Conservation (phyloP, 169 alveolate species). For the Cytauxzoon felis region DNA sequence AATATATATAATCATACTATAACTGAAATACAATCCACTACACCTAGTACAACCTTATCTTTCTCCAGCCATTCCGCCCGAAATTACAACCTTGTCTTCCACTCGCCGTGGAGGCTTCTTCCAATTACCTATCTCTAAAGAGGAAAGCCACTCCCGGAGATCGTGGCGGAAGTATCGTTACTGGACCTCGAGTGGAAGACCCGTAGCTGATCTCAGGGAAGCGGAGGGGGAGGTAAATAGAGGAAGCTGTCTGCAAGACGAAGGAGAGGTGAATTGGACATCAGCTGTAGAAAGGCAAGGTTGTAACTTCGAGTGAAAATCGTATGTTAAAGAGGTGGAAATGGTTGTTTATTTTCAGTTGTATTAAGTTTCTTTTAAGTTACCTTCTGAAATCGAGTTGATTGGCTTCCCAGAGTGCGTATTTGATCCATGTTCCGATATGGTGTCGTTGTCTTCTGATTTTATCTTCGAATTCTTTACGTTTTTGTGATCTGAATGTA, state of each 20-base stretch:
- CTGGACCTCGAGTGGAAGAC: too few relatives aligned
- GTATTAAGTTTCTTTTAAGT: not conserved
- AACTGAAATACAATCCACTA: not conserved
- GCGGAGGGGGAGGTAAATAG: too few relatives aligned
- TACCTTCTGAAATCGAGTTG: slow-evolving; percentile 87
- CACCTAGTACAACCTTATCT: not conserved
- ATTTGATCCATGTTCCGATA: slow-evolving; percentile 94
- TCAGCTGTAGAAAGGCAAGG: too few relatives aligned
- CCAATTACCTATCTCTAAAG: too few relatives aligned
- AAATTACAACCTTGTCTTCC: too few relatives aligned
- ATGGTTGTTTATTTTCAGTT: not conserved
- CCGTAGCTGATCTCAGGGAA: too few relatives aligned
- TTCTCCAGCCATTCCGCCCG: too few relatives aligned
- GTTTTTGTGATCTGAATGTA: slow-evolving; percentile 77
- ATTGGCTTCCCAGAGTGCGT: slow-evolving; percentile 97
- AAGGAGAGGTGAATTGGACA: too few relatives aligned
- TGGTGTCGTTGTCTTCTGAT: slow-evolving; percentile 91
- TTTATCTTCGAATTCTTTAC: slow-evolving; percentile 95
- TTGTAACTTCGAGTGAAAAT: not conserved
- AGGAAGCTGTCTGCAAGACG: too few relatives aligned
- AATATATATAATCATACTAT: not conserved
- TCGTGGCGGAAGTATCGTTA: too few relatives aligned
- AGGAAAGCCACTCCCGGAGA: too few relatives aligned
- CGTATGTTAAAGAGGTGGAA: not conserved
- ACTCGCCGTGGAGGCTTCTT: too few relatives aligned